phyloP scores from a whole-genome alignment of 345 rosid genomes.

The Laguncularia racemosa region DNA sequence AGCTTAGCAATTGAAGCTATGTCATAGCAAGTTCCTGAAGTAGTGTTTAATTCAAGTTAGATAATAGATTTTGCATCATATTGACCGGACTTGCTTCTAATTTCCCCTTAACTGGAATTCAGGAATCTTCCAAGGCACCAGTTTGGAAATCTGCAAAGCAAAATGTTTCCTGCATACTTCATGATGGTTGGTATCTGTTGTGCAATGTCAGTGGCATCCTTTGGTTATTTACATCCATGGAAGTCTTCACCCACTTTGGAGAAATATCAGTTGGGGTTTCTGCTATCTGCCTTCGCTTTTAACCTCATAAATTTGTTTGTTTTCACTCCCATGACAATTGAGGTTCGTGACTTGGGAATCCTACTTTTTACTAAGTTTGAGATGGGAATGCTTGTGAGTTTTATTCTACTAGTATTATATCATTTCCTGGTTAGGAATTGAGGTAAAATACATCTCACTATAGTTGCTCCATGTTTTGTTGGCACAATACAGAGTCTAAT shows the following conservation, averaged over 20 bases:
- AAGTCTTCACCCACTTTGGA: constrained; percentile 58
- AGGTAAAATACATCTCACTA: too few species aligned
- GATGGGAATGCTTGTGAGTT: too few species aligned
- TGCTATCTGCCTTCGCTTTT: constrained; percentile 73
- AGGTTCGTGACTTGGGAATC: constrained; percentile 28
- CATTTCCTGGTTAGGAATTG: too few species aligned
- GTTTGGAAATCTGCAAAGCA: constrained; percentile 90
- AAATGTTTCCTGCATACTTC: constrained; percentile 97
- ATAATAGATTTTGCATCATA: too few species aligned
- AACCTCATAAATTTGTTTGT: constrained; percentile 79
- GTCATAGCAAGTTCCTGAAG: too few species aligned
- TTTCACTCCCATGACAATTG: constrained; percentile 91
- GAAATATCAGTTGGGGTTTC: constrained; percentile 90
- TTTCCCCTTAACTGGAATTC: not conserved
- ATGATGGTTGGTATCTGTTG: constrained; percentile 69
- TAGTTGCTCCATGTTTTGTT: too few species aligned
- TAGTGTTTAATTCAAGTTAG: too few species aligned
- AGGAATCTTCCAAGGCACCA: constrained; percentile 94
- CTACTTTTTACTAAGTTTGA: too few species aligned
- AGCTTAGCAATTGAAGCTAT: too few species aligned
- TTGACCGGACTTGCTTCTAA: too few species aligned
- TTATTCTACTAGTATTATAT: too few species aligned
- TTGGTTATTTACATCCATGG: constrained; percentile 92
- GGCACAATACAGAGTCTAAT: too few species aligned
- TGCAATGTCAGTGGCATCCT: constrained; percentile 56